Percentiles rank a stretch among this genome's conserved stretches.
Evolutionary conservation across 345 rosid species (phyloP).

Genomic region (Syzygium jambos): DNA sequence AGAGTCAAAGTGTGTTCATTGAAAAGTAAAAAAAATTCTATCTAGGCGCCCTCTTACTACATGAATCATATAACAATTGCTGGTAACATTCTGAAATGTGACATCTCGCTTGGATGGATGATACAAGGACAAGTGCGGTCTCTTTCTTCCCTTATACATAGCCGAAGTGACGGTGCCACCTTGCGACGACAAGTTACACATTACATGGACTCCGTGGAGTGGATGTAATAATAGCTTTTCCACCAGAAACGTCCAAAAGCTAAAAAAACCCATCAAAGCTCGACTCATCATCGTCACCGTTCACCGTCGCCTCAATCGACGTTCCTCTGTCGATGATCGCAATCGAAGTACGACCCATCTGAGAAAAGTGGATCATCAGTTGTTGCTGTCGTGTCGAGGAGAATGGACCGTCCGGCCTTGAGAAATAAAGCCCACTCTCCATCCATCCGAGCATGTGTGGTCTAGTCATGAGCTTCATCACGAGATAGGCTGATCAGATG

Average conservation of each 20-base stretch:
- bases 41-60: not conserved
- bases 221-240: not conserved
- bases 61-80: not conserved
- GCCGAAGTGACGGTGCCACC: not conserved
- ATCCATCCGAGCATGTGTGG: not conserved
- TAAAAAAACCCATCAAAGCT: not conserved
- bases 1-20: not conserved
- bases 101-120: not conserved
- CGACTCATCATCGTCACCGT: not conserved
- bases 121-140: not conserved
- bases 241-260: not conserved
- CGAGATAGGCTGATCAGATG: too few relatives aligned
- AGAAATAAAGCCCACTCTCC: not conserved
- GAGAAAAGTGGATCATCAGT: not conserved
- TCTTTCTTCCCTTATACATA: not conserved
- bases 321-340: not conserved
- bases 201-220: not conserved
- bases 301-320: not conserved
- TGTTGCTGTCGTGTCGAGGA: not conserved
- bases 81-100: not conserved
- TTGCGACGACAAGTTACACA: not conserved
- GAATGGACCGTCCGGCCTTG: not conserved
- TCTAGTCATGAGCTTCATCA: too few relatives aligned
- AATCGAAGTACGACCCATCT: not conserved
- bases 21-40: not conserved